Conservation (phyloP, 1,284 basidiomycete species). For the Leccinum fuscescens region DNA sequence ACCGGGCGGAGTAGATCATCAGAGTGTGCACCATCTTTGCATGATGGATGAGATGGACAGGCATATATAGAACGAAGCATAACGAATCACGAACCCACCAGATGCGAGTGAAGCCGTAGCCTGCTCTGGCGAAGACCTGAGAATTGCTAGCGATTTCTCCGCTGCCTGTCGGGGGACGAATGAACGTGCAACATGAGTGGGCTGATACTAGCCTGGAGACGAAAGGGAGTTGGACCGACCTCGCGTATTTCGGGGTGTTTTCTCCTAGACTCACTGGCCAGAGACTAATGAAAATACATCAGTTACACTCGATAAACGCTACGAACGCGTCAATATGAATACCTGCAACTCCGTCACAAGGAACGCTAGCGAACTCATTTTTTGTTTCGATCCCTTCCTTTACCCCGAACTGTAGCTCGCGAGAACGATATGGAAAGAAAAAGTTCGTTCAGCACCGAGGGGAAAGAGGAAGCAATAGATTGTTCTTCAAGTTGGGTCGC, state of each 20-base stretch:
- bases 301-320: neutral
- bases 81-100: conserved; percentile 44
- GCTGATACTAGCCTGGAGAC: neutral
- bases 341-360: conserved; percentile 57
- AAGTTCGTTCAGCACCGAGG: neutral
- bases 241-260: conserved; percentile 84
- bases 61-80: neutral
- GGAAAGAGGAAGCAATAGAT: too few relatives aligned
- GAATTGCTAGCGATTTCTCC: conserved; percentile 79
- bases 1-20: conserved; percentile 85
- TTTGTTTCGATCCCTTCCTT: neutral
- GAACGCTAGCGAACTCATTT: conserved; percentile 56
- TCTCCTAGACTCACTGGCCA: conserved; percentile 78
- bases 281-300: conserved; percentile 43
- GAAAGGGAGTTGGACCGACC: conserved; percentile 37
- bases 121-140: conserved; percentile 73
- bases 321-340: neutral
- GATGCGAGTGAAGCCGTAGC: conserved; percentile 59
- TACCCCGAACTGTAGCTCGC: neutral
- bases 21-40: conserved; percentile 71
- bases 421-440: neutral
- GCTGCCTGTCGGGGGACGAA: conserved; percentile 54
- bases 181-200: conserved; percentile 1
- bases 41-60: conserved; percentile 8
- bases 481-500: too few relatives aligned